Percentiles rank a stretch among this genome's conserved stretches.
These are phyloP conservation scores for Apophysomyces trapeziformis DNA, from an alignment of 371 early-diverging fungal species.

Conservation along the genomic window DNA sequence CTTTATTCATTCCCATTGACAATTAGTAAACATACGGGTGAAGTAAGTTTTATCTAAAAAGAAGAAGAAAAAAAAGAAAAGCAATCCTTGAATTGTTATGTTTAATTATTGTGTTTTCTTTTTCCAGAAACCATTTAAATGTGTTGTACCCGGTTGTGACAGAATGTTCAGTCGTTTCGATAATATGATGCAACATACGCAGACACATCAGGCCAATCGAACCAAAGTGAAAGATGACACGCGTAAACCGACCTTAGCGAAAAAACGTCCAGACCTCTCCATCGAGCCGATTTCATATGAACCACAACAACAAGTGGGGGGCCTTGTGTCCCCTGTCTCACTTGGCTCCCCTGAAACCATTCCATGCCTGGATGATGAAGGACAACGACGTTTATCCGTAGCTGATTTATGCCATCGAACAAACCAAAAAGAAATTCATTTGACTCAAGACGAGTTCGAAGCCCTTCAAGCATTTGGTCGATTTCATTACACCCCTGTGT, in stretches of 20 bases:
- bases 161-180: conserved; percentile 63
- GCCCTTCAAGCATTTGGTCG: conserved; percentile 24
- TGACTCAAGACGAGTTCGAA: conserved; percentile 27
- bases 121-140: conserved; percentile 54
- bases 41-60: conserved; percentile 17
- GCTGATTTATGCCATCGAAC: conserved; percentile 12
- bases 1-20: not conserved
- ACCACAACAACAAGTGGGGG: conserved; percentile 19
- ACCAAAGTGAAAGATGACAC: conserved; percentile 8
- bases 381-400: conserved; percentile 21
- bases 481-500: conserved; percentile 20
- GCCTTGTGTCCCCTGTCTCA: conserved; percentile 28
- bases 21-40: conserved; percentile 48
- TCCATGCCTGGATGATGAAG: conserved; percentile 1
- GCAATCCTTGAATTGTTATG: not conserved
- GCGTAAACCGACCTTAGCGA: conserved; percentile 7
- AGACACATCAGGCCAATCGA: conserved; percentile 37
- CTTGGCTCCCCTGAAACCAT: conserved; percentile 27
- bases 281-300: conserved; percentile 10
- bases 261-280: conserved; percentile 8
- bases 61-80: not conserved
- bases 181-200: conserved; percentile 65
- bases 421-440: conserved; percentile 13
- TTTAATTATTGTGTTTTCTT: conserved; percentile 1
- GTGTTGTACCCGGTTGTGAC: conserved; percentile 53